Percentiles rank a stretch among this genome's conserved stretches.
These are phyloP conservation scores for Discostella stelligeroides DNA, from an alignment of 108 stramenopile species.

Conservation along the genomic window DNA sequence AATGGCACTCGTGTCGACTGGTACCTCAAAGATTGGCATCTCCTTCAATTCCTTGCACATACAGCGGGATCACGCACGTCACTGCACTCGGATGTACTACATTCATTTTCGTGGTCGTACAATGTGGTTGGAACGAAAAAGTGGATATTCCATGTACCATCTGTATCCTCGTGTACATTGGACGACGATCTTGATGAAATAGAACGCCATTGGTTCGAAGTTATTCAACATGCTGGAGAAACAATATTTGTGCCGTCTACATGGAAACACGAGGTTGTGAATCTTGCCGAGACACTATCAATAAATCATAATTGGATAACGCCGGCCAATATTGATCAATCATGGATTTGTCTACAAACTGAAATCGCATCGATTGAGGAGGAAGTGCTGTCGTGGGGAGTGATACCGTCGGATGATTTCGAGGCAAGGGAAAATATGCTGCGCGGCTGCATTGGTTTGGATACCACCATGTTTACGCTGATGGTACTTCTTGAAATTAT, in stretches of 20 bases:
- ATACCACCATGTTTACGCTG: constrained; percentile 58
- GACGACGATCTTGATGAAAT: constrained; percentile 2
- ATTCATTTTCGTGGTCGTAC: constrained; percentile 85
- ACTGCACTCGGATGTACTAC: constrained; percentile 86
- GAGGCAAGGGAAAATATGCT: constrained; percentile 75
- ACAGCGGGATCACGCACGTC: constrained; percentile 54
- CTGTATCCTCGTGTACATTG: not conserved
- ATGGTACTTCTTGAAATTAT: constrained; percentile 27
- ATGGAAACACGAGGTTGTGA: constrained; percentile 85
- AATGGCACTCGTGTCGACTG: constrained; percentile 2
- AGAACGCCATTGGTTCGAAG: constrained; percentile 21
- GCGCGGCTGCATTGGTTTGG: constrained; percentile 77
- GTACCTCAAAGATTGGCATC: constrained; percentile 89
- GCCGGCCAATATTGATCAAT: constrained; percentile 50
- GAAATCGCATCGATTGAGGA: constrained; percentile 65
- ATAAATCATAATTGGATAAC: constrained; percentile 93
- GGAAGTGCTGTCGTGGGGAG: constrained; percentile 62
- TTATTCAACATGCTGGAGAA: constrained; percentile 75
- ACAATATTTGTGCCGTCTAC: constrained; percentile 81
- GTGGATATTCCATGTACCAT: constrained; percentile 73
- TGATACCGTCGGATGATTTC: constrained; percentile 43
- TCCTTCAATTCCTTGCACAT: constrained; percentile 43
- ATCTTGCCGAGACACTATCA: constrained; percentile 79
- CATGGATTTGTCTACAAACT: constrained; percentile 56
- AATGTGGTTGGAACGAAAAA: constrained; percentile 84